Base-by-base conservation (phyloP, 257 asterid genomes). In the Solanum boliviense region DNA sequence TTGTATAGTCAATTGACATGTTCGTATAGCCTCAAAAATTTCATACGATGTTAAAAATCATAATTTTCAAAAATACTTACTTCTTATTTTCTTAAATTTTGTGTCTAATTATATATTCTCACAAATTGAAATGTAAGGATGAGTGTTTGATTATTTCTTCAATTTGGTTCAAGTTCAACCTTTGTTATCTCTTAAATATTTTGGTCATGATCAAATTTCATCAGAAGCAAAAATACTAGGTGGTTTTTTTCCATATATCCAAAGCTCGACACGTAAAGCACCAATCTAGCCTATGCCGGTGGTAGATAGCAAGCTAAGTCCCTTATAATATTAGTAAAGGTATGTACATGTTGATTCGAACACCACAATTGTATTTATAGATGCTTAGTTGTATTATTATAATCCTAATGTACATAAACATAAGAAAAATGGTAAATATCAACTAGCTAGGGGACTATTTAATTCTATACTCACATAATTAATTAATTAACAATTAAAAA, bases 351-450 rank as follows among this genome's bases (percentile, higher is more conserved):
- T 13, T 67, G 74, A 67, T 5, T 6, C 2, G 20, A 67, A 67
- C 21, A 67, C 0, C 18, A 25, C 0, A 0, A 0, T 67, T 25
- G 2, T 67, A 31, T 34, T 21, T 5, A 23, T 35, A 15, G 3
- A 76, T 39, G 6, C 6, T 6, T 76, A 13, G 13, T 76, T n/a
- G 3, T n/a, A 7, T 39, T 44, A 44, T 79, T 10, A 36, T 71
- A 1, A 32, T 32, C 27, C 5, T 13, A 79, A 79, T 79, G 25
- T 27, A 29, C 20, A 29, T 29, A 81, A 29, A 48, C 44, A 81
- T 16, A 9, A 81, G 4, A 81, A 81, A 13, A 29, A 27, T 18
- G 16, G 4, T 31, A 76, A n/a, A 9, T 27, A 81, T 52, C 62
- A 52, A 52, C 70, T 29, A 81, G 9, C 85, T 44, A 81, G 39